Conservation (phyloP, 148 eudicot genomes). For the Persicaria tinctoria region DNA sequence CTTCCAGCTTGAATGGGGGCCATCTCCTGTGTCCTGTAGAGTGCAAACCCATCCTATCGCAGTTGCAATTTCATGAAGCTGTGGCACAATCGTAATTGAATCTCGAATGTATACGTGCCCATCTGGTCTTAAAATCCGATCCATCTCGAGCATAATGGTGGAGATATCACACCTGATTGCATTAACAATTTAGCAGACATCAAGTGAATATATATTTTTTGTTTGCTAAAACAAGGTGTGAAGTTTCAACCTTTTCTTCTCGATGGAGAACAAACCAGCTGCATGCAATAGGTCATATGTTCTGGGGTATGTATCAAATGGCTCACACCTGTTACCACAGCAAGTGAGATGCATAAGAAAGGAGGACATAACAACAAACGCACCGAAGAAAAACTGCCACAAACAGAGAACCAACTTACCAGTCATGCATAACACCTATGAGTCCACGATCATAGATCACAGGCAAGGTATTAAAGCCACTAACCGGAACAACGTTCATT, state of each 20-base stretch:
- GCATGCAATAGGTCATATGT: constrained; percentile 68
- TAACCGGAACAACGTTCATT: constrained; percentile 76
- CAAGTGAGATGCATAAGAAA: neutral
- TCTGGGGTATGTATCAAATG: constrained; percentile 72
- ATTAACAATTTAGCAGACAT: neutral
- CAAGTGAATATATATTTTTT: neutral
- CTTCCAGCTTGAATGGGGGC: constrained; percentile 61
- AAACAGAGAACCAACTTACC: constrained; percentile 31
- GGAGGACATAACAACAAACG: neutral
- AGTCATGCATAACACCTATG: constrained; percentile 80
- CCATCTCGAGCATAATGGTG: constrained; percentile 66
- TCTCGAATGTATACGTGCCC: constrained; percentile 61
- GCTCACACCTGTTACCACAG: constrained; percentile 50
- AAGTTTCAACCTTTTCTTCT: constrained; percentile 40
- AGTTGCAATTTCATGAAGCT: constrained; percentile 44
- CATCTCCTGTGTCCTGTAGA: constrained; percentile 51
- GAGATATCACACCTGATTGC: constrained; percentile 49
- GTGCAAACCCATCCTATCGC: constrained; percentile 55
- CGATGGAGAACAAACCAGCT: constrained; percentile 51
- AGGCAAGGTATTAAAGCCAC: constrained; percentile 60
- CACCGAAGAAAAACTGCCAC: neutral
- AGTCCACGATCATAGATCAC: constrained; percentile 79
- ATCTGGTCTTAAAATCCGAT: constrained; percentile 55
- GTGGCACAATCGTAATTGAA: constrained; percentile 30
- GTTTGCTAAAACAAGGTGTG: too few species aligned